These are phyloP conservation scores for Linderniella brevidens DNA, from an alignment of 257 asterid species.

Conservation along the genomic window DNA sequence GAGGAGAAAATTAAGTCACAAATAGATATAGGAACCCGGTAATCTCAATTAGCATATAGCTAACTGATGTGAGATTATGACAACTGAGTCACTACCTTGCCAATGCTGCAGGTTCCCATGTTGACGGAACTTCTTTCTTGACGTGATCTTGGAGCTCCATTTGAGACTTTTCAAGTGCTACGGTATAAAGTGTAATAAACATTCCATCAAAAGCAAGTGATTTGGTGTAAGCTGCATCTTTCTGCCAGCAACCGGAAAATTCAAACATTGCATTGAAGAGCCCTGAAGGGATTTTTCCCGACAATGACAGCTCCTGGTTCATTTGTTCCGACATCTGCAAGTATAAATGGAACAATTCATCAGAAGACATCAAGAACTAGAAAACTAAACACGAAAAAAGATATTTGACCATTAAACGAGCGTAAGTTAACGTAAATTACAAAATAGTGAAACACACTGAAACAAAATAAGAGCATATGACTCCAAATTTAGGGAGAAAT, in stretches of 20 bases:
- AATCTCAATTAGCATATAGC: background rate
- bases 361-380: background rate
- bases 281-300: slow-evolving; percentile 90
- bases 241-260: slow-evolving; percentile 94
- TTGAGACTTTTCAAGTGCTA: slow-evolving; percentile 93
- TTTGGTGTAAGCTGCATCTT: slow-evolving; percentile 79
- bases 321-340: slow-evolving; percentile 92
- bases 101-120: slow-evolving; percentile 93
- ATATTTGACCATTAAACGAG: slow-evolving; percentile 4
- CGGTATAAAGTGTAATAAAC: slow-evolving; percentile 65
- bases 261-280: slow-evolving; percentile 93
- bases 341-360: too few species aligned
- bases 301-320: slow-evolving; percentile 77
- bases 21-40: too few species aligned
- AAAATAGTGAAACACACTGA: too few species aligned
- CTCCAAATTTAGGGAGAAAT: background rate
- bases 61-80: background rate
- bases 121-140: slow-evolving; percentile 78
- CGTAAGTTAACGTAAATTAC: too few species aligned
- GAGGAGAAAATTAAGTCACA: too few species aligned
- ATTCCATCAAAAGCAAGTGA: slow-evolving; percentile 90
- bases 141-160: slow-evolving; percentile 71
- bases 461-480: too few species aligned
- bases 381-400: slow-evolving; percentile 1
- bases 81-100: slow-evolving; percentile 46